Base-by-base conservation (phyloP, 371 early-diverging fungal genomes). In the Rhizopus microsporus region DNA sequence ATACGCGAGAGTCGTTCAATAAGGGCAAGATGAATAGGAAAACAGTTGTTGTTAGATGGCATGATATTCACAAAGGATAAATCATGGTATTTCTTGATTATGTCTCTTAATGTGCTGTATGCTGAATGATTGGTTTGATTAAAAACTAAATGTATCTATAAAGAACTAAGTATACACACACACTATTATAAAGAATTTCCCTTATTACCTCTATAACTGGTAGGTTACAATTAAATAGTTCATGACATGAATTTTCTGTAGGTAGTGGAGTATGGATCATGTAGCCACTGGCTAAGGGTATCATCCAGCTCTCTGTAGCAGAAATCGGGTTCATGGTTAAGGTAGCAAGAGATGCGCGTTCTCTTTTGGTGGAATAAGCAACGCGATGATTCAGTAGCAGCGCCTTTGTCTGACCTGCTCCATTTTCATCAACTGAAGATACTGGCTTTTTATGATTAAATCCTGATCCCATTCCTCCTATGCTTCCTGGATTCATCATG, bases 211-310 rank as follows among this genome's bases (percentile, higher is more conserved):
- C 83, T 40, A 80, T 45, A 1, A 75, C 69, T 7, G 78, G 68
- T 33, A 80, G 77, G 37, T 74, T 72, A 1, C 74, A 57, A 5
- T 69, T 60, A 16, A 77, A 80, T 38, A 74, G 69, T 50, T 78
- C 83, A 13, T 67, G 68, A 42, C 68, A 68, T 16, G 77, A 69
- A 30, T 75, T 66, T 43, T 68, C 62, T 47, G 68, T 74, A 46
- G 73, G 68, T 33, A 61, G 58, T 1, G 69, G 62, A 29, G 65
- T 53, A 13, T 80, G 80, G n/a, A 80, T 76, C 68, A 83, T 56
- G 54, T 85, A 85, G 3, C 83, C 85, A 40, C 74, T 83, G 4
- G 85, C 77, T 47, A 85, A 68, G 16, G 85, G 85, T 39, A 85
- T 62, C 67, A 85, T 81, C 75, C 82, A 80, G 44, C 47, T 61